A percentile compares a stretch with the other conserved stretches of the same genome.
phyloP scores from a whole-genome alignment of 495 filamentous ascomycete species.

The Xylaria castorea region DNA sequence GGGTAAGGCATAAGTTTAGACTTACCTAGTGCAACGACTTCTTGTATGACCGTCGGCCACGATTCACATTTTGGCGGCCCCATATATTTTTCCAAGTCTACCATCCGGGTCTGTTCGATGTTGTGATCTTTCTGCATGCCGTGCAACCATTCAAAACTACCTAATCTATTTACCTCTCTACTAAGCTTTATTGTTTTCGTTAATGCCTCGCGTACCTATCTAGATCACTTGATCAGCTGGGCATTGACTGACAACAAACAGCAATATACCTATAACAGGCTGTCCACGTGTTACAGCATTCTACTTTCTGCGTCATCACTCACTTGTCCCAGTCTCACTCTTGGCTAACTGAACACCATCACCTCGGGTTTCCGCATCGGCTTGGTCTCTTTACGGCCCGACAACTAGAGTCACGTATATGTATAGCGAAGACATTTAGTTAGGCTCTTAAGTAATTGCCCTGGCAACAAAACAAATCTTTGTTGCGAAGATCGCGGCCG shows the following conservation, averaged over 20 bases:
- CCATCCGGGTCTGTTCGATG: neutral
- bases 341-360: neutral
- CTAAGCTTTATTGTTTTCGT: neutral
- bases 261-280: constrained; percentile 3
- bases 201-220: neutral
- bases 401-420: neutral
- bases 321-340: neutral
- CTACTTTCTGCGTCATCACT: constrained; percentile 26
- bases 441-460: neutral
- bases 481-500: neutral
- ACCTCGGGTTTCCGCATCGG: neutral
- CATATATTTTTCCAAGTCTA: neutral
- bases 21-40: neutral
- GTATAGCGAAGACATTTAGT: neutral
- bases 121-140: neutral
- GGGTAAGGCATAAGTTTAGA: neutral
- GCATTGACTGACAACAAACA: neutral
- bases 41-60: neutral
- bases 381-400: neutral
- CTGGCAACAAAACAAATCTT: neutral
- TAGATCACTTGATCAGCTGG: neutral
- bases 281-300: constrained; percentile 12
- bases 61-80: neutral
- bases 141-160: neutral
- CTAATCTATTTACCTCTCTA: neutral